Conservation (phyloP, 2,329 filamentous ascomycete species). For the Calonectria pteridis region DNA sequence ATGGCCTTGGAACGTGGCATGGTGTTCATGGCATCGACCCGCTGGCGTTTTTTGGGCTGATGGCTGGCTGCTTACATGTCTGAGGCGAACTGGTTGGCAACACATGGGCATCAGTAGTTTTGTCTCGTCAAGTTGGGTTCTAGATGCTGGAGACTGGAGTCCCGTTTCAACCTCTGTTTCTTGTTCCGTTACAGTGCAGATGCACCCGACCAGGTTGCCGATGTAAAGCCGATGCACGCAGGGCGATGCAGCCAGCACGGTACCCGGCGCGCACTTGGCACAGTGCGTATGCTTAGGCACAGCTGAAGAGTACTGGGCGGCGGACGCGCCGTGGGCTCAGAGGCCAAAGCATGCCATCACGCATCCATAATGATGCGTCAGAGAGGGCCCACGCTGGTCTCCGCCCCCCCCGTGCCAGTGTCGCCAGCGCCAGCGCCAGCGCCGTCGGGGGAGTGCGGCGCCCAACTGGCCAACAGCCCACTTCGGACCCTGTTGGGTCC, state of each 20-base stretch:
- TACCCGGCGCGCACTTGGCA: neutral
- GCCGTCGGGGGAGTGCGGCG: constrained; percentile 2
- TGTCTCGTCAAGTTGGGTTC: neutral
- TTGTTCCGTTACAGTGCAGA: neutral
- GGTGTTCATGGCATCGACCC: constrained; percentile 3
- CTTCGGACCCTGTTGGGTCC: constrained; percentile 4
- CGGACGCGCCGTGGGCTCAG: constrained; percentile 1
- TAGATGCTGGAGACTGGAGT: neutral
- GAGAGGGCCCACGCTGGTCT: constrained; percentile 14
- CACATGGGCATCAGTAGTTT: neutral
- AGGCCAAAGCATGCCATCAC: constrained; percentile 12
- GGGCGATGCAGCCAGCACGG: neutral
- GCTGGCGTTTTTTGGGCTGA: constrained; percentile 4
- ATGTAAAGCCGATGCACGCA: constrained; percentile 5
- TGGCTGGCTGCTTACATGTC: constrained; percentile 11
- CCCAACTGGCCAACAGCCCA: constrained; percentile 7
- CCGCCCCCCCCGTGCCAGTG: constrained; percentile 7
- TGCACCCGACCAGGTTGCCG: neutral
- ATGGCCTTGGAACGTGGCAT: neutral
- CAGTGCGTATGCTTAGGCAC: neutral
- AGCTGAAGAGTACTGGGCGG: neutral
- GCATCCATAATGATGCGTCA: constrained; percentile 9
- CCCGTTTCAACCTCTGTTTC: neutral
- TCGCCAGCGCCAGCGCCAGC: constrained; percentile 8
- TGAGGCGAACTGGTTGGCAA: neutral